Conservation (phyloP, 257 asterid species). For the Petrea volubilis region DNA sequence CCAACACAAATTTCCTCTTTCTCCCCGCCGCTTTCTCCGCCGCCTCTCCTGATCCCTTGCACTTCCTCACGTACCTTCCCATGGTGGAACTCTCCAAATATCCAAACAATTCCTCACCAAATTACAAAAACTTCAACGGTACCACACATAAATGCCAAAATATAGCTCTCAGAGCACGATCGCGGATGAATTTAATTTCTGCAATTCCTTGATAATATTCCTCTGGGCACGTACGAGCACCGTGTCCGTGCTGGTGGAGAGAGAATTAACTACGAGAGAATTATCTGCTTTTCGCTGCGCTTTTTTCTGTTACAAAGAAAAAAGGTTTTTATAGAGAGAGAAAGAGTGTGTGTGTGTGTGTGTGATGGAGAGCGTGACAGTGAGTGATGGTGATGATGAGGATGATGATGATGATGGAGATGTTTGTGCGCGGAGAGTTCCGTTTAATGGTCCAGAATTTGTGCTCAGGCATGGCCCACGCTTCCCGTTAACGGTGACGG, state of each 20-base stretch:
- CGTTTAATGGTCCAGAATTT: conserved; percentile 22
- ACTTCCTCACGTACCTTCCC: conserved; percentile 29
- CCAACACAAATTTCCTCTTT: conserved; percentile 39
- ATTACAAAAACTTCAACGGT: neutral
- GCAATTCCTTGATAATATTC: conserved; percentile 1
- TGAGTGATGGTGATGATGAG: conserved; percentile 29
- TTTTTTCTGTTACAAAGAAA: conserved; percentile 31
- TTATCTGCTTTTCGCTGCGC: conserved; percentile 27
- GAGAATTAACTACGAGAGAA: conserved; percentile 36
- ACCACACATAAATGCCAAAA: neutral
- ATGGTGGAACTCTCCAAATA: neutral
- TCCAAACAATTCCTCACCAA: neutral
- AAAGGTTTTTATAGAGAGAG: conserved; percentile 31
- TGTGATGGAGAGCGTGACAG: conserved; percentile 22
- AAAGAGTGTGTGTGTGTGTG: conserved; percentile 8
- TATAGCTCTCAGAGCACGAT: neutral
- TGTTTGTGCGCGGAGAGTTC: conserved; percentile 26
- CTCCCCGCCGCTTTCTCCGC: conserved; percentile 26
- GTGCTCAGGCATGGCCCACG: neutral
- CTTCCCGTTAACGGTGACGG: conserved; percentile 32
- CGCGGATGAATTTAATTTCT: neutral
- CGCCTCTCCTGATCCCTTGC: conserved; percentile 32
- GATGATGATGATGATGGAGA: conserved; percentile 31
- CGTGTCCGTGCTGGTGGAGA: conserved; percentile 22
- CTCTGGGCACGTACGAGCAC: conserved; percentile 15